Conservation (phyloP, 805 yeast genomes). For the Starmerella bombi region DNA sequence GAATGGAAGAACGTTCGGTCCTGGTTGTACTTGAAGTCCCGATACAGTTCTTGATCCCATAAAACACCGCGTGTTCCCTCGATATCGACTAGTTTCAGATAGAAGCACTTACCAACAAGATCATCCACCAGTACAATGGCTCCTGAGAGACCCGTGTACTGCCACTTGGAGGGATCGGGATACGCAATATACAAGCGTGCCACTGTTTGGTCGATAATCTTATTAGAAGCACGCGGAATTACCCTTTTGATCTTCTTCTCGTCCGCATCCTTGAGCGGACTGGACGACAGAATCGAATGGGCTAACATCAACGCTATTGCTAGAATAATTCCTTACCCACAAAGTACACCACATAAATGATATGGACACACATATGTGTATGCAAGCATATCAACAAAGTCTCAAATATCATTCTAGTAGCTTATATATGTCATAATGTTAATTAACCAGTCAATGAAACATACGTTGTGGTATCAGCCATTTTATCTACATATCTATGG, state of each 20-base stretch:
- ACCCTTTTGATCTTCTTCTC: constrained; percentile 83
- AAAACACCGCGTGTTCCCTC: constrained; percentile 69
- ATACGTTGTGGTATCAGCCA: too few relatives aligned
- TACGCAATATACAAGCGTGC: constrained; percentile 82
- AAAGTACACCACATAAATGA: too few relatives aligned
- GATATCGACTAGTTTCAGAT: constrained; percentile 78
- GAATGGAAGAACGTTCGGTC: constrained; percentile 91
- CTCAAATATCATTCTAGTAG: too few relatives aligned
- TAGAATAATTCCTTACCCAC: too few relatives aligned
- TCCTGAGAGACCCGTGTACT: constrained; percentile 77
- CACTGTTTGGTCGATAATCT: constrained; percentile 77
- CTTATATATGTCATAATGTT: too few relatives aligned
- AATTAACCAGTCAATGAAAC: too few relatives aligned
- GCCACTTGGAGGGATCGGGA: constrained; percentile 73
- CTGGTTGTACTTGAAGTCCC: constrained; percentile 78
- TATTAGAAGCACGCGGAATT: constrained; percentile 76
- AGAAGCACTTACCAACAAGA: constrained; percentile 85
- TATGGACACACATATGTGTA: too few relatives aligned
- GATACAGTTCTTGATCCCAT: constrained; percentile 94
- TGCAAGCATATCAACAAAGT: too few relatives aligned
- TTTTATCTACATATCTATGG: too few relatives aligned
- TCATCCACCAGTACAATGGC: constrained; percentile 84
- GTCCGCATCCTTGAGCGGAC: constrained; percentile 37
- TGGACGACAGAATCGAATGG: constrained; percentile 16
- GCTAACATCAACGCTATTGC: too few relatives aligned